Evolutionary conservation across 257 asterid species (phyloP), one percentile per base, ranked within the genome.

Genomic region (Petrea volubilis): DNA sequence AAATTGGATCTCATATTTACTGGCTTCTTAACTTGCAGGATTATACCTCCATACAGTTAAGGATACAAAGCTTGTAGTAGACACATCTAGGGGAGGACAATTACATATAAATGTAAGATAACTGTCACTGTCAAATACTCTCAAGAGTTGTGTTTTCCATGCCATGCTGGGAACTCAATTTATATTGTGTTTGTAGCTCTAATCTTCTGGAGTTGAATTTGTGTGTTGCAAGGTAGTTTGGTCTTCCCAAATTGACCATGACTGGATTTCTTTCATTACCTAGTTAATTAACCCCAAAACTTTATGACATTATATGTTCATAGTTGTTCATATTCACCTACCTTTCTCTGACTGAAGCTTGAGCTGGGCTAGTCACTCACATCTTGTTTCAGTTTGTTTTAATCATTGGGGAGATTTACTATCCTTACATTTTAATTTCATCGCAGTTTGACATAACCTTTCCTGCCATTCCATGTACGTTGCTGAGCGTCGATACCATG

Each of bases 401-500:
- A 23, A 27, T 33, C 20, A 47, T 5, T 73, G 21, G 40, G 67
- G 27, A 31, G 61, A 67, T 58, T 77, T 74, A 69, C 56, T 20
- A 23, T 25, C 21, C 24, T 2, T 77, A 27, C 69, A 58, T 73
- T 31, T 74, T 47, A 31, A 41, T 68, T 62, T 67, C 44, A 24
- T 60, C 78, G 85, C 99, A 95, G 99, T 95, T 95, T 81, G 97
- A 95, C 83, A 82, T 92, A 75, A 90, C 96, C 33, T 92, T 95
- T 88, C 97, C 97, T 38, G 76, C 84, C 44, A 55, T 88, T 72
- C 98, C 96, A 66, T 95, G 99, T 79, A 73, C 99, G 15, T 67
- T 95, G 83, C 87, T 95, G 75, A 95, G 98, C 81, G 81, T 95
- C 66, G 99, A 95, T 80, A 91, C 99, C 84, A 87, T 89, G 92